Evolutionary conservation across 1,284 basidiomycete genomes (phyloP).

Genomic region (Tilletia indica): DNA sequence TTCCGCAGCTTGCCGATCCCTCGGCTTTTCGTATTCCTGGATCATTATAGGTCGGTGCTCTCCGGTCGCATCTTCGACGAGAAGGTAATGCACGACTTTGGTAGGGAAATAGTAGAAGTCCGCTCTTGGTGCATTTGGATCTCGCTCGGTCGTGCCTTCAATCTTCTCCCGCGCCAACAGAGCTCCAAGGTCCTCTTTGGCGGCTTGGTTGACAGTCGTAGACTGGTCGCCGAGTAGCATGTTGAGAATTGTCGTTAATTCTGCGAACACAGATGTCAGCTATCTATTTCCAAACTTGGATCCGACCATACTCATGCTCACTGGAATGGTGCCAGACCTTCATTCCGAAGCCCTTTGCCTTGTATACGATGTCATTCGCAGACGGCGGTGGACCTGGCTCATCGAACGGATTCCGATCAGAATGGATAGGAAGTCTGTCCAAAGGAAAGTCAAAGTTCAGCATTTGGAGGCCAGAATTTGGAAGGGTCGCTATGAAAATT

Average conservation of each 20-base stretch:
- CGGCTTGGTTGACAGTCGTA: slow-evolving; percentile 22
- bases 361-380: slow-evolving; percentile 66
- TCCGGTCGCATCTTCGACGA: slow-evolving; percentile 84
- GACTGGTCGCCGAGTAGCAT: slow-evolving; percentile 30
- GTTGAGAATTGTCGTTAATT: slow-evolving; percentile 33
- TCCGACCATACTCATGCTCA: slow-evolving; percentile 18
- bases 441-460: background rate
- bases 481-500: too few species aligned
- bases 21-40: slow-evolving; percentile 60
- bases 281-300: too few species aligned
- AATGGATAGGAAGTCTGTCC: slow-evolving; percentile 38
- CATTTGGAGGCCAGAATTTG: too few species aligned
- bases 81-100: slow-evolving; percentile 73
- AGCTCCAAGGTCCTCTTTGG: slow-evolving; percentile 56
- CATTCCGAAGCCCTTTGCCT: slow-evolving; percentile 74
- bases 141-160: slow-evolving; percentile 84
- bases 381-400: slow-evolving; percentile 49
- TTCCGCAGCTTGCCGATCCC: background rate
- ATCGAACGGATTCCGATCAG: slow-evolving; percentile 52
- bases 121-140: slow-evolving; percentile 78
- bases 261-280: slow-evolving; percentile 14
- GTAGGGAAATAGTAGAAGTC: slow-evolving; percentile 82
- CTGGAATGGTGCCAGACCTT: slow-evolving; percentile 76
- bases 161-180: slow-evolving; percentile 83
- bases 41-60: slow-evolving; percentile 65